Percentiles rank a stretch among this genome's conserved stretches.
Evolutionary conservation across 1,139 yeast genomes (phyloP).

Genomic region (Suhomyces taliae): DNA sequence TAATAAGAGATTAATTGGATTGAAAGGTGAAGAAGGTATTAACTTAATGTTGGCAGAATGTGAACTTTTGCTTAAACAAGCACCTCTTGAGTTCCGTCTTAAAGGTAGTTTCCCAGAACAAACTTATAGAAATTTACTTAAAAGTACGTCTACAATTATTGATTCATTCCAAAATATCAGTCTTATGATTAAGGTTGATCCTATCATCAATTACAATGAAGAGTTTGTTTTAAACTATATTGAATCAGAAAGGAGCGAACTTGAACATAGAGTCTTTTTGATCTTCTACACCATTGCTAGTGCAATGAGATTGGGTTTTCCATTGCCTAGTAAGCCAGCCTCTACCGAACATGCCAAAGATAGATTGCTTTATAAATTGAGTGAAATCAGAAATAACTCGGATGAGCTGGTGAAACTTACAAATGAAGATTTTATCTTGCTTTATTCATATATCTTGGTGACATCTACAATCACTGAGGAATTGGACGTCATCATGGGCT

Average conservation of each 20-base stretch:
- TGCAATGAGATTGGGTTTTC: conserved; percentile 72
- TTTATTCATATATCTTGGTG: conserved; percentile 74
- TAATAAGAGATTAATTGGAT: conserved; percentile 40
- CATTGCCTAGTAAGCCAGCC: conserved; percentile 75
- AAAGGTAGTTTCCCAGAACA: conserved; percentile 69
- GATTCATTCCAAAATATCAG: conserved; percentile 76
- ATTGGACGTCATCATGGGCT: conserved; percentile 54
- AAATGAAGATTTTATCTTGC: conserved; percentile 70
- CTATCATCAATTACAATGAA: conserved; percentile 54
- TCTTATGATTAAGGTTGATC: conserved; percentile 64
- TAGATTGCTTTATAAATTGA: conserved; percentile 62
- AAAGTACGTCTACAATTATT: conserved; percentile 61
- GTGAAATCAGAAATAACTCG: conserved; percentile 35
- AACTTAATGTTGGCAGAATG: conserved; percentile 63
- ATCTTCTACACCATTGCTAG: conserved; percentile 79
- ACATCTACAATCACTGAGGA: conserved; percentile 68
- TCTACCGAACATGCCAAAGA: conserved; percentile 77
- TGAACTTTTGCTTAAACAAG: conserved; percentile 61
- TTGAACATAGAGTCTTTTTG: conserved; percentile 69
- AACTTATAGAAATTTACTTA: conserved; percentile 51
- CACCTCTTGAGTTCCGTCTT: conserved; percentile 72
- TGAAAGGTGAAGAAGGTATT: conserved; percentile 53
- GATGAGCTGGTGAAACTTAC: conserved; percentile 30
- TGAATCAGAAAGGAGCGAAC: conserved; percentile 59
- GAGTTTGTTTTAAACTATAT: conserved; percentile 56